Evolutionary conservation across 1,139 yeast genomes (phyloP).

Genomic region (Meyerozyma athensensis): DNA sequence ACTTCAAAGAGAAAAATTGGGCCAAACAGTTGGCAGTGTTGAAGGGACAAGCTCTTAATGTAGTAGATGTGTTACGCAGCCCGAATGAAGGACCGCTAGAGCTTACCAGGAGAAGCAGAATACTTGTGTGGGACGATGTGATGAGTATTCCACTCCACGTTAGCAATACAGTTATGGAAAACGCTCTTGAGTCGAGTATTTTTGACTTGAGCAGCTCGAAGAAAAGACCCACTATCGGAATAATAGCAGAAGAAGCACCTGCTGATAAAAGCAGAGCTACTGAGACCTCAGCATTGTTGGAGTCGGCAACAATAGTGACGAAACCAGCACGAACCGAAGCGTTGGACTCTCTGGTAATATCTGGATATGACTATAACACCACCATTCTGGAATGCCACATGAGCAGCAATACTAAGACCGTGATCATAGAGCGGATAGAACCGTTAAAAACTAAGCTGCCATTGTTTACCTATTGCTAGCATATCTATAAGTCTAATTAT

Average conservation of each 20-base stretch:
- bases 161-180: constrained; percentile 11
- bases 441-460: constrained; percentile 56
- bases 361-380: constrained; percentile 21
- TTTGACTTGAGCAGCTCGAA: constrained; percentile 12
- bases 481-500: neutral
- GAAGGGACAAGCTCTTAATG: constrained; percentile 77
- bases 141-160: constrained; percentile 51
- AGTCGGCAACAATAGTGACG: neutral
- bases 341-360: constrained; percentile 9
- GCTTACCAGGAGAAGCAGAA: constrained; percentile 53
- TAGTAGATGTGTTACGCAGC: constrained; percentile 58
- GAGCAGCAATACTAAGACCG: constrained; percentile 31
- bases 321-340: neutral
- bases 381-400: constrained; percentile 13
- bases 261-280: neutral
- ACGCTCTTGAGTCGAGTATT: constrained; percentile 20
- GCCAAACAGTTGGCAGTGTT: constrained; percentile 62
- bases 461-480: constrained; percentile 65
- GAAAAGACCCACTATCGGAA: neutral
- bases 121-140: constrained; percentile 57
- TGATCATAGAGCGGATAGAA: constrained; percentile 59
- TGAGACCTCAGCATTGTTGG: neutral
- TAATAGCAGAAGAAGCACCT: neutral
- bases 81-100: constrained; percentile 66
- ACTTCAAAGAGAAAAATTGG: constrained; percentile 67